Percentiles rank a stretch among this genome's conserved stretches.
phyloP scores from a whole-genome alignment of 345 rosid species.

The Passiflora organensis region DNA sequence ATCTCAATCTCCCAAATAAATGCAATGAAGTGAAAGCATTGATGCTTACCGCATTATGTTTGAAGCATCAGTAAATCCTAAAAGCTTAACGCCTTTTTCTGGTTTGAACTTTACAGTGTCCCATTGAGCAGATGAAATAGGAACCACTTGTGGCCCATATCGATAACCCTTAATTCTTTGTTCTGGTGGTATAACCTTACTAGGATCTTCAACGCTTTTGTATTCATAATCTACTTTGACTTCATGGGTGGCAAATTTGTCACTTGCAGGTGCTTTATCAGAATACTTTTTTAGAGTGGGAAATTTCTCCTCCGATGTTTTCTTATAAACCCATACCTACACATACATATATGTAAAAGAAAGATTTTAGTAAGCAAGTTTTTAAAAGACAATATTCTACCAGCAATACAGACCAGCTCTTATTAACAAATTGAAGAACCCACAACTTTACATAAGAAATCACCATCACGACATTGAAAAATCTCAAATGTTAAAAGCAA shows the following conservation, averaged over 20 bases:
- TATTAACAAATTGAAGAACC: too few relatives aligned
- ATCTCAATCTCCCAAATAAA: slow-evolving; percentile 11
- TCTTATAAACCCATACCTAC: slow-evolving; percentile 96
- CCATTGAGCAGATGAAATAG: slow-evolving; percentile 67
- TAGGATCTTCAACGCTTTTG: slow-evolving; percentile 47
- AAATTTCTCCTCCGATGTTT: slow-evolving; percentile 84
- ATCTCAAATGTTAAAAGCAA: too few relatives aligned
- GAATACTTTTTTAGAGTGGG: slow-evolving; percentile 81
- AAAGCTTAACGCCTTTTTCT: slow-evolving; percentile 84
- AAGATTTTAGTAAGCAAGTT: background rate
- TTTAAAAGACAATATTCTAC: background rate
- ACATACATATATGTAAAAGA: slow-evolving; percentile 1
- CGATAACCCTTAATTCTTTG: slow-evolving; percentile 92
- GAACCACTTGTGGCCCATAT: slow-evolving; percentile 95
- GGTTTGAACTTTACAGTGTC: slow-evolving; percentile 81
- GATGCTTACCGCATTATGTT: slow-evolving; percentile 53
- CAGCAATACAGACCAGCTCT: too few relatives aligned
- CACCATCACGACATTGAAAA: too few relatives aligned
- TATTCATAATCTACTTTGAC: slow-evolving; percentile 83
- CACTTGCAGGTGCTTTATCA: slow-evolving; percentile 80
- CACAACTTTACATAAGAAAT: too few relatives aligned
- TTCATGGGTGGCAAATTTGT: slow-evolving; percentile 79
- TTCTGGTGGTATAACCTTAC: slow-evolving; percentile 68
- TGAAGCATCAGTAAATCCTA: slow-evolving; percentile 79
- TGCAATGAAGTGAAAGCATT: slow-evolving; percentile 11